Evolutionary conservation across 768 basidiomycete genomes (phyloP).

Genomic region (Pleurotus tuoliensis): DNA sequence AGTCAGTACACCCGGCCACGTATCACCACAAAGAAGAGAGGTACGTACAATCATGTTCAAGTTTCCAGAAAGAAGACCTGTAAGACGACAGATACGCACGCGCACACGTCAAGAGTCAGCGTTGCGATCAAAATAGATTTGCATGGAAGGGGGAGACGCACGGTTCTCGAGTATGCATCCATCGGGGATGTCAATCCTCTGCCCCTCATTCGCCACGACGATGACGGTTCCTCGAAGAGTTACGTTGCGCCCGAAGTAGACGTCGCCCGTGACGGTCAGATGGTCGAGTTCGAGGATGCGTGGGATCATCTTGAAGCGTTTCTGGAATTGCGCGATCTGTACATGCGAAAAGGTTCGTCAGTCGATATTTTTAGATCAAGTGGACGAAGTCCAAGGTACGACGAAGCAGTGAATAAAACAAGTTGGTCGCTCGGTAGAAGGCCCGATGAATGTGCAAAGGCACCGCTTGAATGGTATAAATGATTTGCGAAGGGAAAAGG

Average conservation of each 20-base stretch:
- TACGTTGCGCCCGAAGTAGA: slow-evolving; percentile 84
- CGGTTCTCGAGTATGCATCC: slow-evolving; percentile 75
- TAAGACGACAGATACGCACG: background rate
- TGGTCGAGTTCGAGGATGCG: slow-evolving; percentile 90
- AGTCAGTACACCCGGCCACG: background rate
- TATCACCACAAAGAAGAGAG: background rate
- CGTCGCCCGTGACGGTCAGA: slow-evolving; percentile 89
- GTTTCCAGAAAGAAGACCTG: slow-evolving; percentile 78
- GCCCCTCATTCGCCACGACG: slow-evolving; percentile 78
- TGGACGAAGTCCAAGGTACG: background rate
- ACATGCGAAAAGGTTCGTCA: background rate
- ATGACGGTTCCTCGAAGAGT: slow-evolving; percentile 90
- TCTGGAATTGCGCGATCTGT: slow-evolving; percentile 84
- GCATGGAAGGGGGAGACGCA: slow-evolving; percentile 23
- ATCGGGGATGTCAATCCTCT: slow-evolving; percentile 80
- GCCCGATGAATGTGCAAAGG: too few species aligned
- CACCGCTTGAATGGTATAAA: too few species aligned
- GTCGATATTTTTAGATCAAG: background rate
- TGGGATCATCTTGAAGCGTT: slow-evolving; percentile 93
- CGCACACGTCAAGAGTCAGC: background rate
- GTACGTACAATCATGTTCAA: slow-evolving; percentile 69
- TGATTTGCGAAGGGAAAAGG: background rate
- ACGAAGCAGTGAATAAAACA: background rate
- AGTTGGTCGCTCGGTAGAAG: background rate
- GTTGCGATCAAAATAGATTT: background rate